These are phyloP conservation scores for Trypanosoma lewisi DNA, from an alignment of 208 protist genomes.

Conservation along the genomic window DNA sequence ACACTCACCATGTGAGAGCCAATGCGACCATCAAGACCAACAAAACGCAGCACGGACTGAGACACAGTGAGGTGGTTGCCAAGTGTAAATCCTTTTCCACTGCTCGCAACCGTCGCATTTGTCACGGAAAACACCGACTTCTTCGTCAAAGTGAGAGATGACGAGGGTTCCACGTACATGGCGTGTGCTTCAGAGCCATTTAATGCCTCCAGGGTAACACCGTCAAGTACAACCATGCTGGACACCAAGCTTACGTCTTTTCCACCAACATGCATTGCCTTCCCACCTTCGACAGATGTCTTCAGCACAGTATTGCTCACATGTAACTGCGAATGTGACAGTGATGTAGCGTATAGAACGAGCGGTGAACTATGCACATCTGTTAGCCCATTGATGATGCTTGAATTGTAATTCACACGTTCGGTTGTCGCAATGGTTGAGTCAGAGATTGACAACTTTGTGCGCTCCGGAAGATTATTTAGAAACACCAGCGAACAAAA, in stretches of 20 bases:
- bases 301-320: constrained; percentile 7
- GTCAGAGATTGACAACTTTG: constrained; percentile 10
- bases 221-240: constrained; percentile 11
- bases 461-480: constrained; percentile 4
- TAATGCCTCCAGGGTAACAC: constrained; percentile 11
- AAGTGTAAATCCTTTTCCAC: background rate
- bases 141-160: background rate
- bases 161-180: constrained; percentile 8
- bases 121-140: constrained; percentile 13
- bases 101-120: background rate
- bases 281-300: background rate
- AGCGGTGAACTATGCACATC: background rate
- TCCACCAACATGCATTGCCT: constrained; percentile 2
- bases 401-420: background rate
- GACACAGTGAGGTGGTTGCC: constrained; percentile 1
- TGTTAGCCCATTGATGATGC: background rate
- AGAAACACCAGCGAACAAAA: constrained; percentile 13
- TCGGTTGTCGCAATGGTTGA: constrained; percentile 1
- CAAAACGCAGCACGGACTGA: constrained; percentile 11
- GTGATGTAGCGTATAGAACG: background rate
- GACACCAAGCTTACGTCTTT: constrained; percentile 4
- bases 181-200: background rate
- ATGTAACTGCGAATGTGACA: background rate
- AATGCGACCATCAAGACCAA: background rate
- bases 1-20: background rate